Conservation (phyloP, 805 yeast genomes). For the Cyberlindnera galapagoensis region DNA sequence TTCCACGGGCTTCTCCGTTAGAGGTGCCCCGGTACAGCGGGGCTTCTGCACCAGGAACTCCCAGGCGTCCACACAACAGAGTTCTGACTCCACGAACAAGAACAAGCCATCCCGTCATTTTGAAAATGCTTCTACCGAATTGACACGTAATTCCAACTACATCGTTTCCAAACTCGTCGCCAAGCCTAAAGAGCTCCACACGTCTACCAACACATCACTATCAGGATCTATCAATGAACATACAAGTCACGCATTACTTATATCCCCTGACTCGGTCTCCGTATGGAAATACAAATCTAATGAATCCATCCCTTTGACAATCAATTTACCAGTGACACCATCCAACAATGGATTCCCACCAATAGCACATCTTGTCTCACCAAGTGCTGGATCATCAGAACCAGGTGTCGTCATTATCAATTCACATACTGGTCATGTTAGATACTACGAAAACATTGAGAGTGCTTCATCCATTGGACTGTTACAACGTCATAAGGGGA, state of each 20-base stretch:
- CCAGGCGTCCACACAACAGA: not conserved
- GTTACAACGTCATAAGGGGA: conserved; percentile 34
- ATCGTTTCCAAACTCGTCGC: conserved; percentile 52
- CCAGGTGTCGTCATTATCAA: conserved; percentile 73
- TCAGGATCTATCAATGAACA: conserved; percentile 26
- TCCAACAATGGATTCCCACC: conserved; percentile 32
- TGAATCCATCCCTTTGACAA: conserved; percentile 51
- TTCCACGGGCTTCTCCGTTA: too few species aligned
- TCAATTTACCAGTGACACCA: conserved; percentile 37
- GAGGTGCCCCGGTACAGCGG: not conserved
- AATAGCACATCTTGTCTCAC: conserved; percentile 50
- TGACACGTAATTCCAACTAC: conserved; percentile 53
- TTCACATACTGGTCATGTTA: conserved; percentile 48
- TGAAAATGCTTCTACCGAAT: conserved; percentile 32
- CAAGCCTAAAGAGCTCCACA: conserved; percentile 32
- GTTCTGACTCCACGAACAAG: not conserved
- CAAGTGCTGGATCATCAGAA: conserved; percentile 43
- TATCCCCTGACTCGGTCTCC: conserved; percentile 38
- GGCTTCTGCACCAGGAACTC: not conserved
- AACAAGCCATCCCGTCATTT: conserved; percentile 15
- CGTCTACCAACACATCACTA: conserved; percentile 4
- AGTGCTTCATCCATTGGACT: conserved; percentile 62
- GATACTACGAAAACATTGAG: conserved; percentile 70
- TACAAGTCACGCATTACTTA: conserved; percentile 24
- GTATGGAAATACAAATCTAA: conserved; percentile 66